These are phyloP conservation scores for Pleurotus djamor DNA, from an alignment of 768 basidiomycete genomes.

Conservation along the genomic window DNA sequence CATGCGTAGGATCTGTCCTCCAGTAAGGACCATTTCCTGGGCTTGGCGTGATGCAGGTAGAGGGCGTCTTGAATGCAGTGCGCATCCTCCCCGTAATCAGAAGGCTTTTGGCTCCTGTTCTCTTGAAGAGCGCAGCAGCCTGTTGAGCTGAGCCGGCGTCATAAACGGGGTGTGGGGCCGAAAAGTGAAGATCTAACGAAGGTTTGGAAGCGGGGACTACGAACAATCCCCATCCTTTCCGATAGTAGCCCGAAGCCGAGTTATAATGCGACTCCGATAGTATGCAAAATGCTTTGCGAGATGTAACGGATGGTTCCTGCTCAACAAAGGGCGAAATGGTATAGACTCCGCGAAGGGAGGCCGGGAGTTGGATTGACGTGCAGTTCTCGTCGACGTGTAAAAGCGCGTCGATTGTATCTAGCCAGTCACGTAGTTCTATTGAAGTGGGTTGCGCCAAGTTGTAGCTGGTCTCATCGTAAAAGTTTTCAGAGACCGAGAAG, in stretches of 20 bases:
- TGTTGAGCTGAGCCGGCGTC: conserved; percentile 36
- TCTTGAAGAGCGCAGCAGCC: conserved; percentile 36
- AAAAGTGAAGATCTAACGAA: conserved; percentile 32
- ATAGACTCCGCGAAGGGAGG: conserved; percentile 22
- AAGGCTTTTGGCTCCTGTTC: conserved; percentile 35
- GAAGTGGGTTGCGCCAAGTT: conserved; percentile 26
- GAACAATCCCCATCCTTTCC: conserved; percentile 34
- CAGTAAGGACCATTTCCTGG: conserved; percentile 24
- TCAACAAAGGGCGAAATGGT: conserved; percentile 23
- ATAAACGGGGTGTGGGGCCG: conserved; percentile 42
- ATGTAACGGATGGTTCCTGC: background rate
- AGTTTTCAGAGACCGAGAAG: conserved; percentile 23
- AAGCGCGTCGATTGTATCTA: conserved; percentile 17
- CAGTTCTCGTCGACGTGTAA: conserved; percentile 27
- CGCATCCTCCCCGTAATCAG: conserved; percentile 39
- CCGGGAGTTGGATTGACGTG: conserved; percentile 22
- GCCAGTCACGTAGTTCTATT: conserved; percentile 23
- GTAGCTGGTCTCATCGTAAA: conserved; percentile 26
- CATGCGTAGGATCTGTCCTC: conserved; percentile 45
- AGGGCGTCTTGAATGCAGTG: conserved; percentile 23
- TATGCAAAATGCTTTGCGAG: conserved; percentile 25
- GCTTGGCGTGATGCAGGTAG: background rate
- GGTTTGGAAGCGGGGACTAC: conserved; percentile 25
- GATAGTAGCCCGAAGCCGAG: conserved; percentile 14
- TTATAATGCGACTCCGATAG: conserved; percentile 19